Evolutionary conservation across 2,329 filamentous ascomycete species (phyloP), one percentile per base, ranked within the genome.

Genomic region (Arthroderma sp.): DNA sequence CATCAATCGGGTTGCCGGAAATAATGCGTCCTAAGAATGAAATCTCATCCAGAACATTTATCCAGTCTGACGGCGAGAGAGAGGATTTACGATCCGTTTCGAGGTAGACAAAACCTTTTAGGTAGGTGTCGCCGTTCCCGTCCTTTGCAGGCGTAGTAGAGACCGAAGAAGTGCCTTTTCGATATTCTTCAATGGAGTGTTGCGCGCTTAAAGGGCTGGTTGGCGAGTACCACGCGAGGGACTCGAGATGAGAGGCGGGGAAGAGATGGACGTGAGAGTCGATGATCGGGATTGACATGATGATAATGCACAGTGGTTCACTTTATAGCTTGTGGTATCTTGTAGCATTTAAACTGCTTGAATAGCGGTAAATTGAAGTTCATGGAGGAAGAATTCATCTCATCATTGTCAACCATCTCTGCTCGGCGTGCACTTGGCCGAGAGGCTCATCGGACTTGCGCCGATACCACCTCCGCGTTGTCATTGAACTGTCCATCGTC

Each of bases 181-280:
- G 62, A 66, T 83, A 88, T 58, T 87, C 73, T 29, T 71, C 62
- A 40, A 84, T 57, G 1, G 81, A 80, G 61, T 80, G 77, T 52
- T 80, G 77, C 42, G 72, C 72, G 41, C 75, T 71, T 42, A 93
- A 70, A 4, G 77, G 71, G 56, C 73, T 64, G 39, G 70, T 66
- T 4, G 76, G 66, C 3, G 63, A 72, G 66, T 77, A 76, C 87
- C 86, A 94, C 47, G 75, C 67, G 50, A 93, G 75, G 34, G 75
- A 74, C 44, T 72, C 58, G 43, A 83, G 59, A 55, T 89, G 83
- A 43, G 75, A 73, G 38, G 69, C 64, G 38, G 86, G 83, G 70
- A 79, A 94, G 57, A 95, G 78, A 68, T 95, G 88, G 65, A 95
- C 82, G 70, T 95, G 89, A 34, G 86, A 82, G 69, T 95, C 88